phyloP scores from a whole-genome alignment of 805 yeast genomes.

The Wickerhamiella nectarea region DNA sequence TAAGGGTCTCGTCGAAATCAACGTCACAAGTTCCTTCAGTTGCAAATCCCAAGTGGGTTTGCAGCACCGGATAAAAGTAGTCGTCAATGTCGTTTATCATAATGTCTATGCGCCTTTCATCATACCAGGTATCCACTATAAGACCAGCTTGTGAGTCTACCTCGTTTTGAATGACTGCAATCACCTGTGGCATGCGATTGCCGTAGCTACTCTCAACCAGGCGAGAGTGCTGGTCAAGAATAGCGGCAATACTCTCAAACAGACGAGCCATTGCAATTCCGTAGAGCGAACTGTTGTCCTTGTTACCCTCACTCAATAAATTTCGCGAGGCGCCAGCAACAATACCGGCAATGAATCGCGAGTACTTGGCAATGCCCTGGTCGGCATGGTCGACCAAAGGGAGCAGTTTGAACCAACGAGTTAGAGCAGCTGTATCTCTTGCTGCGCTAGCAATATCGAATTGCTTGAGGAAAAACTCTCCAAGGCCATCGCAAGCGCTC shows the following conservation, averaged over 20 bases:
- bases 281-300: conserved; percentile 24
- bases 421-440: conserved; percentile 54
- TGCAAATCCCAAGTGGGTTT: conserved; percentile 13
- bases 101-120: conserved; percentile 47
- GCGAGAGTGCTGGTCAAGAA: conserved; percentile 74
- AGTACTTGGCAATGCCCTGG: conserved; percentile 65
- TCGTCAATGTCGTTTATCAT: conserved; percentile 39
- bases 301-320: conserved; percentile 30
- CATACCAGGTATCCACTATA: conserved; percentile 75
- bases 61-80: conserved; percentile 40
- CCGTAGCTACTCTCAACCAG: conserved; percentile 69
- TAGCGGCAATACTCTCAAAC: conserved; percentile 71
- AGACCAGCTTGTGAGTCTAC: conserved; percentile 88
- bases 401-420: conserved; percentile 70
- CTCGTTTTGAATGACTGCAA: conserved; percentile 67
- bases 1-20: conserved; percentile 53
- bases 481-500: conserved; percentile 47
- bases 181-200: conserved; percentile 43
- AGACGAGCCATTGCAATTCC: conserved; percentile 33
- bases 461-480: conserved; percentile 40
- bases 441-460: conserved; percentile 58
- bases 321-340: conserved; percentile 66
- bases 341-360: conserved; percentile 73
- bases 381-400: conserved; percentile 68
- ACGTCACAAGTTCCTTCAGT: conserved; percentile 12